phyloP scores from a whole-genome alignment of 495 filamentous ascomycete species.

The Symbiotaphrina buchneri region DNA sequence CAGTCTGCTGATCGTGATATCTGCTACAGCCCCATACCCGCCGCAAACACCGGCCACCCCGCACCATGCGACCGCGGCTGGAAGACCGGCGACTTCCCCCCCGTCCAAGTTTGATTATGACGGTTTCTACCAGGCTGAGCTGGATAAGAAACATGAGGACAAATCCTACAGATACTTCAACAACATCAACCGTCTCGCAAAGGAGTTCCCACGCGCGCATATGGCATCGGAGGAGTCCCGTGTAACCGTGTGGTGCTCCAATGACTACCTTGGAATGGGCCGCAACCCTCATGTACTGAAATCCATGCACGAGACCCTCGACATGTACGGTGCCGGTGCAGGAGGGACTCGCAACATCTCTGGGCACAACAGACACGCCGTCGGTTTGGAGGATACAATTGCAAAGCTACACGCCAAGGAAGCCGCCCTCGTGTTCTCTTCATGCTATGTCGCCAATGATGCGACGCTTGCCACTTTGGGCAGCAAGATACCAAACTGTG shows the following conservation, averaged over 20 bases:
- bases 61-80: not conserved
- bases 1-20: too few relatives aligned
- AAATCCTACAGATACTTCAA: conserved; percentile 99
- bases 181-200: conserved; percentile 95
- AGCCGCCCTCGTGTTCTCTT: conserved; percentile 79
- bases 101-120: conserved; percentile 96
- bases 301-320: conserved; percentile 83
- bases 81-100: too few relatives aligned
- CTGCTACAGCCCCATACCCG: too few relatives aligned
- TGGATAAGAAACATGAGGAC: conserved; percentile 98
- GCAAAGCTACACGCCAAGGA: conserved; percentile 87
- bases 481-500: conserved; percentile 87
- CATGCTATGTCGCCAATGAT: conserved; percentile 96
- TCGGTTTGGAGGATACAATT: conserved; percentile 60
- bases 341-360: conserved; percentile 96
- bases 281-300: conserved; percentile 71
- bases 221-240: conserved; percentile 63
- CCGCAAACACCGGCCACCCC: too few relatives aligned
- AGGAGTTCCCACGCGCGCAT: conserved; percentile 90
- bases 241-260: conserved; percentile 98
- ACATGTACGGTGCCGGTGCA: conserved; percentile 85
- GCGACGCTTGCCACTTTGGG: conserved; percentile 90
- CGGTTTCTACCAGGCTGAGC: conserved; percentile 63
- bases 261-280: conserved; percentile 97
- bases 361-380: conserved; percentile 87